Evolutionary conservation across 2,329 filamentous ascomycete species (phyloP).

Genomic region (Fusarium armeniacum): DNA sequence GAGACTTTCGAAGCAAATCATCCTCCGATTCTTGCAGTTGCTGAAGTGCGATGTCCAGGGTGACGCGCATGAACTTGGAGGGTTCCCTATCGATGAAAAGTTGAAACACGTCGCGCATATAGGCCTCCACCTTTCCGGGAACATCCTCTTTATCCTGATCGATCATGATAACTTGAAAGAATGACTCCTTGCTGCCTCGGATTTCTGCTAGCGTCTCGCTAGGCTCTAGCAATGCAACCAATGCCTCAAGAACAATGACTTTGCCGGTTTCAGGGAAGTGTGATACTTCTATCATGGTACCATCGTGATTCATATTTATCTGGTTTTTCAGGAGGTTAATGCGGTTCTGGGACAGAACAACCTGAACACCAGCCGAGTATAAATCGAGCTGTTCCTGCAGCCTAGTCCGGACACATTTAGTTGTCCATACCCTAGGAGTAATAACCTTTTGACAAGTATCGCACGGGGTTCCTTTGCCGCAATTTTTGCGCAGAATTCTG

Average conservation of each 20-base stretch:
- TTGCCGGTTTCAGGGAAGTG: slow-evolving; percentile 69
- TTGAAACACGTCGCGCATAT: slow-evolving; percentile 70
- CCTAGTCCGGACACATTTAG: slow-evolving; percentile 73
- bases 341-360: slow-evolving; percentile 71
- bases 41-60: slow-evolving; percentile 67
- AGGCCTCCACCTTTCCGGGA: slow-evolving; percentile 69
- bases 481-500: slow-evolving; percentile 75
- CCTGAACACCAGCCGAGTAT: slow-evolving; percentile 74
- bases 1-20: slow-evolving; percentile 68
- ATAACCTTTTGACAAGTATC: slow-evolving; percentile 74
- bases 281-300: slow-evolving; percentile 68
- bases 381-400: slow-evolving; percentile 73
- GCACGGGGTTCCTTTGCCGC: slow-evolving; percentile 74
- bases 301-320: slow-evolving; percentile 63
- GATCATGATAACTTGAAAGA: slow-evolving; percentile 66
- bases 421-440: slow-evolving; percentile 74
- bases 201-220: slow-evolving; percentile 55
- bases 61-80: slow-evolving; percentile 71
- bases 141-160: slow-evolving; percentile 73
- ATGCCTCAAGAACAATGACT: slow-evolving; percentile 57
- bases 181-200: slow-evolving; percentile 53
- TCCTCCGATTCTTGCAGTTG: slow-evolving; percentile 64
- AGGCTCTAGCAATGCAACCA: slow-evolving; percentile 54
- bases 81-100: slow-evolving; percentile 71
- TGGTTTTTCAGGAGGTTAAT: slow-evolving; percentile 68